Conservation (phyloP, 176 grass and related monocot species). For the Aegilops umbellulata region DNA sequence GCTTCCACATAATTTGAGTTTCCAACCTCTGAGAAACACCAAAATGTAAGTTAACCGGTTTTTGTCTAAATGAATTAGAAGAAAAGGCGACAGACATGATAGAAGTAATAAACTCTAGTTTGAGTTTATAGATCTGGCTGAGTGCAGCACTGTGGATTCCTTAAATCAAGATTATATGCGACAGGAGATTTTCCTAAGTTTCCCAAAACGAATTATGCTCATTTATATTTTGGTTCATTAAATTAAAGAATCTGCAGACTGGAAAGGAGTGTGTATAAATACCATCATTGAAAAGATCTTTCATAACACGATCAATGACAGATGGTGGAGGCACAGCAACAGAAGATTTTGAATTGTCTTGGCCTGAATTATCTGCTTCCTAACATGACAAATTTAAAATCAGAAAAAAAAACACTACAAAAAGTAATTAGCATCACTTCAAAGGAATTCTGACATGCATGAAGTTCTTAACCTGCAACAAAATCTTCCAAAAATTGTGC, state of each 20-base stretch:
- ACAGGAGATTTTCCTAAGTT: not conserved
- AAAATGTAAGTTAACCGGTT: conserved; percentile 16
- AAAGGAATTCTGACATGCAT: not conserved
- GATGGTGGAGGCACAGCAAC: conserved; percentile 76
- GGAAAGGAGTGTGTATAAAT: conserved; percentile 29
- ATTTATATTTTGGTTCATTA: not conserved
- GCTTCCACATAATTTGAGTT: conserved; percentile 39
- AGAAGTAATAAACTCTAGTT: not conserved
- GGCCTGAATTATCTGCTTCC: conserved; percentile 79
- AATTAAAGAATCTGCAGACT: conserved; percentile 23
- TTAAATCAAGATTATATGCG: not conserved
- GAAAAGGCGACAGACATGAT: not conserved
- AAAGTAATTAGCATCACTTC: not conserved
- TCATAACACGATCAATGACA: conserved; percentile 84
- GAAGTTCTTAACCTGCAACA: conserved; percentile 74
- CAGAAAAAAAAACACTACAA: conserved; percentile 52
- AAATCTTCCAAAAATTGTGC: conserved; percentile 98
- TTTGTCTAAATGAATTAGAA: not conserved
- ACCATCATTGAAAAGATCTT: conserved; percentile 95
- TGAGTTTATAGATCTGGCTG: conserved; percentile 3
- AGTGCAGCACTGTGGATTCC: not conserved
- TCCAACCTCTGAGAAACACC: conserved; percentile 43
- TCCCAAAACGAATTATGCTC: not conserved
- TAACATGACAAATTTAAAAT: conserved; percentile 67
- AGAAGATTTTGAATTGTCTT: conserved; percentile 72